Percentiles rank a stretch among this genome's conserved stretches.
Evolutionary conservation across 2,329 filamentous ascomycete genomes (phyloP).

Genomic region (Verruconis gallopava): DNA sequence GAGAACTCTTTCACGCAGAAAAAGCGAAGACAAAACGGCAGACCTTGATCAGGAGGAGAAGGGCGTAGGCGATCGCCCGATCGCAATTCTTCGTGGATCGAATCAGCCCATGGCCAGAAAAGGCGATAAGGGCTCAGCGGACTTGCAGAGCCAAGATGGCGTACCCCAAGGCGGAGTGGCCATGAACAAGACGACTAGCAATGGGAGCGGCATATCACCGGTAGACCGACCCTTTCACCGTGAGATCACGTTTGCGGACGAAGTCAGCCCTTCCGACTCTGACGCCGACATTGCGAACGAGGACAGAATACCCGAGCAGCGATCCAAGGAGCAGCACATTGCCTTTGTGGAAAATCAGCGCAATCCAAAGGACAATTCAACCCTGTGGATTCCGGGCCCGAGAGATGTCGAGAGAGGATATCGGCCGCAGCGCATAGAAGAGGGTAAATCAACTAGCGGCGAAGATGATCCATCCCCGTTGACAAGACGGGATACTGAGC

Average conservation of each 20-base stretch:
- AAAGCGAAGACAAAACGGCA: constrained; percentile 33
- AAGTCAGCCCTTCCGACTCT: constrained; percentile 47
- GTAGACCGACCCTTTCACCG: constrained; percentile 20
- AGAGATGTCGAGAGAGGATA: constrained; percentile 78
- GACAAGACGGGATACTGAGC: constrained; percentile 23
- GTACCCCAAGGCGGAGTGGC: neutral
- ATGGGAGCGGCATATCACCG: constrained; percentile 8
- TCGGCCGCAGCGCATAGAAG: constrained; percentile 48
- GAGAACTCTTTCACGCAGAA: constrained; percentile 45
- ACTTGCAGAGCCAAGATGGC: neutral
- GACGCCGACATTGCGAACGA: constrained; percentile 36
- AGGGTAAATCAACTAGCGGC: constrained; percentile 24
- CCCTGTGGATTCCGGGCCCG: constrained; percentile 81
- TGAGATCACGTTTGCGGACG: constrained; percentile 57
- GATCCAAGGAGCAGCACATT: constrained; percentile 65
- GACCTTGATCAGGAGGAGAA: constrained; percentile 41
- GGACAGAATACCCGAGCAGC: constrained; percentile 37
- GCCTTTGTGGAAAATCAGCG: constrained; percentile 78
- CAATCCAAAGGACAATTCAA: constrained; percentile 55
- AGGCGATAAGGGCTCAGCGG: neutral
- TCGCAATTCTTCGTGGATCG: constrained; percentile 46
- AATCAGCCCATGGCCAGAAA: constrained; percentile 14
- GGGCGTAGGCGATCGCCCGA: constrained; percentile 37
- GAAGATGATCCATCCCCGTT: constrained; percentile 10
- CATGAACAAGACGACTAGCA: neutral